phyloP scores from a whole-genome alignment of 1,284 basidiomycete species.

The Papiliotrema fonsecae region DNA sequence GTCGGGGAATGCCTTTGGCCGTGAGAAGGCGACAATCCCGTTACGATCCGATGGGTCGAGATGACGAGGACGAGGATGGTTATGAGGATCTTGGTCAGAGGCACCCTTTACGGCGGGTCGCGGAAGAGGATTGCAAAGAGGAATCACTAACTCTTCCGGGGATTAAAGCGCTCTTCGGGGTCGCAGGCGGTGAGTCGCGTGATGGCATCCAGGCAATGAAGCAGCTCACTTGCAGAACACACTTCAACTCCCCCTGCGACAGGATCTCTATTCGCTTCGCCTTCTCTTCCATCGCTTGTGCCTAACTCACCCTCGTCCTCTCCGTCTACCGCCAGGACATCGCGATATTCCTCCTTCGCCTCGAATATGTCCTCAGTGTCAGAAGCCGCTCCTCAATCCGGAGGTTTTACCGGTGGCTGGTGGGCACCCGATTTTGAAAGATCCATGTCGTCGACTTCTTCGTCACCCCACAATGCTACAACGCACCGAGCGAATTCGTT shows the following conservation, averaged over 20 bases:
- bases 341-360: slow-evolving; percentile 38
- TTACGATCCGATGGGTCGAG: slow-evolving; percentile 38
- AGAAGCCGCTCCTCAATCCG: too few relatives aligned
- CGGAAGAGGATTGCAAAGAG: slow-evolving; percentile 24
- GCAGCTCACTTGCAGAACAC: too few relatives aligned
- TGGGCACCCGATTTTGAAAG: slow-evolving; percentile 38
- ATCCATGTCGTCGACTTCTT: slow-evolving; percentile 2
- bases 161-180: slow-evolving; percentile 30
- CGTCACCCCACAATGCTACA: neutral
- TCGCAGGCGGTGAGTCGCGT: slow-evolving; percentile 15
- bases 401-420: slow-evolving; percentile 26
- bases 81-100: slow-evolving; percentile 36
- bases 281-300: slow-evolving; percentile 27
- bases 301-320: slow-evolving; percentile 34
- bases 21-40: slow-evolving; percentile 18
- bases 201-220: neutral
- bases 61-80: slow-evolving; percentile 25
- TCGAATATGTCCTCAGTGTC: slow-evolving; percentile 23
- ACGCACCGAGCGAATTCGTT: slow-evolving; percentile 12
- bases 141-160: slow-evolving; percentile 30
- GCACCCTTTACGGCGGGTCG: slow-evolving; percentile 35
- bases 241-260: slow-evolving; percentile 17
- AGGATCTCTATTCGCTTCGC: slow-evolving; percentile 8
- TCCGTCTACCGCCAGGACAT: slow-evolving; percentile 32
- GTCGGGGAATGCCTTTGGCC: neutral